Evolutionary conservation across 257 asterid genomes (phyloP), one percentile per base, ranked within the genome.

Genomic region (Perilla frutescens): DNA sequence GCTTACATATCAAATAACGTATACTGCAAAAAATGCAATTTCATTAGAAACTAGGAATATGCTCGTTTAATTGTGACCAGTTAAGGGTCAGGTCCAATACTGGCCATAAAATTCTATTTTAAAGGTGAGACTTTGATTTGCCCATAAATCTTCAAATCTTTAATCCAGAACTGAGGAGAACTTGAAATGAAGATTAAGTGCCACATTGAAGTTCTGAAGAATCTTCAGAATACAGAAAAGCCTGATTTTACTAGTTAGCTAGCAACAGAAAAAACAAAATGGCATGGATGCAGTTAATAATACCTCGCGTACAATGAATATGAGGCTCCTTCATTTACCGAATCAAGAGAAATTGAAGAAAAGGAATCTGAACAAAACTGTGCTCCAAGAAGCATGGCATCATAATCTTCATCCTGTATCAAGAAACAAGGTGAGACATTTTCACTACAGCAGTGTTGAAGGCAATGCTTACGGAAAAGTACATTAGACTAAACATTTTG

Each of bases 311-410:
- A 92, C 67, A 92, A 68, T 57, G 96, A 90, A 84, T 90, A 90
- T 12, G 88, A 78, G 62, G 76, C 64, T 60, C 91, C 97, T 58
- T 80, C 72, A 8, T 77, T 69, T 65, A 79, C 84, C 56, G 83
- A 84, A 57, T 84, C 87, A 20, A 78, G 85, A 72, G 93, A 85
- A 70, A 95, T 82, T 34, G 97, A 84, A 75, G 96, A 84, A 76
- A 95, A 92, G 34, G 91, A 85, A 89, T 95, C 98, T 8, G 88
- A 87, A 86, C 96, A 95, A 81, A 95, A 92, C 75, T 89, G 97
- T 68, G 98, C 99, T 76, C 87, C 95, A 58, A 95, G 79, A 60
- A 95, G 82, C 93, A 95, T 90, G 57, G 97, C 92, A 41, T 95
- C 99, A 69, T 95, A 87, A 76, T 95, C 97, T 76, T 84, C 92